Evolutionary conservation across 352 stramenopile genomes (phyloP).

Genomic region (Thalassiosira mediterranea): DNA sequence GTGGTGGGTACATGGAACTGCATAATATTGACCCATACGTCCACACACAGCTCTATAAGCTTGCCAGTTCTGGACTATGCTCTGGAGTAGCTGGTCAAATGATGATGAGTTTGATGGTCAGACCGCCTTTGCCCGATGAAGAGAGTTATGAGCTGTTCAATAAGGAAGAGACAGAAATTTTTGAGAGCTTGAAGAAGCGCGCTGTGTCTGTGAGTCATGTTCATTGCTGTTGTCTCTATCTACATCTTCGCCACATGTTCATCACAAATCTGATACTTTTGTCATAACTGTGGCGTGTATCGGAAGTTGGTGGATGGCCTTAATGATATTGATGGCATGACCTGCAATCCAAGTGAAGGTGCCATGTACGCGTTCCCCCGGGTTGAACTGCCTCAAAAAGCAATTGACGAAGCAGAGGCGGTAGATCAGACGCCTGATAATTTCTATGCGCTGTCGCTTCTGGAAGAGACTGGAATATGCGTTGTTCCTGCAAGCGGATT

Average conservation of each 20-base stretch:
- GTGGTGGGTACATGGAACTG: conserved; percentile 87
- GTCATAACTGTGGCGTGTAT: too few relatives aligned
- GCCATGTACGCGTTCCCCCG: conserved; percentile 98
- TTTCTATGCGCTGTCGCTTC: conserved; percentile 96
- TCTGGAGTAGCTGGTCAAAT: conserved; percentile 96
- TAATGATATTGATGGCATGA: conserved; percentile 95
- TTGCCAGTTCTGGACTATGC: conserved; percentile 93
- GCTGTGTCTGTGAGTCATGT: conserved; percentile 90
- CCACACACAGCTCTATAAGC: conserved; percentile 97
- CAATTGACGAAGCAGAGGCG: conserved; percentile 85
- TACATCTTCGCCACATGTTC: too few relatives aligned
- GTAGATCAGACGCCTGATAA: conserved; percentile 89
- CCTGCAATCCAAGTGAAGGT: conserved; percentile 95
- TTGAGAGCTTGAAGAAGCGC: conserved; percentile 92
- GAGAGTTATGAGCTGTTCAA: conserved; percentile 87
- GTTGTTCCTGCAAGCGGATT: conserved; percentile 95
- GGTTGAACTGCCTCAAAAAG: conserved; percentile 84
- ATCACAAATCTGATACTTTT: too few relatives aligned
- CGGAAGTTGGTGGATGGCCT: conserved; percentile 91
- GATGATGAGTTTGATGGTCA: conserved; percentile 97
- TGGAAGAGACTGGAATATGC: conserved; percentile 97
- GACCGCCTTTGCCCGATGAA: conserved; percentile 86
- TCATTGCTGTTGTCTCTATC: too few relatives aligned
- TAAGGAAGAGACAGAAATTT: conserved; percentile 91
- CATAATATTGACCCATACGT: conserved; percentile 82